A percentile compares a stretch with the other conserved stretches of the same genome.
These are phyloP conservation scores for Cladophialophora bantiana DNA, from an alignment of 2,329 filamentous ascomycete species.

Conservation along the genomic window DNA sequence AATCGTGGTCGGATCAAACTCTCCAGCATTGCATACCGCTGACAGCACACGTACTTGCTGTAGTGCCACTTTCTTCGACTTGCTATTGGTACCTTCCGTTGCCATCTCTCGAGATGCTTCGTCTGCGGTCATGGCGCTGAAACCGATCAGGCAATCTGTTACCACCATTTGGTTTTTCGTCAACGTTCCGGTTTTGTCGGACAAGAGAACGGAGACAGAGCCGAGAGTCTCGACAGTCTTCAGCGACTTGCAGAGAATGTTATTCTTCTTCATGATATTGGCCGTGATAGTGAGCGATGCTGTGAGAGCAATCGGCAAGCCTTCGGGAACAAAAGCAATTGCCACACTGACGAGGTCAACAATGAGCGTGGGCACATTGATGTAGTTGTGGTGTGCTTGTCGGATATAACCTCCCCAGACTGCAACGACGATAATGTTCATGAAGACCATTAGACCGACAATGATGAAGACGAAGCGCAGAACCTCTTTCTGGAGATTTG, in stretches of 20 bases:
- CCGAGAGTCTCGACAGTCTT: conserved; percentile 80
- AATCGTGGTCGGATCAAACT: conserved; percentile 72
- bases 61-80: conserved; percentile 51
- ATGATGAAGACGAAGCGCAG: conserved; percentile 75
- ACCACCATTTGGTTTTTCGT: conserved; percentile 74
- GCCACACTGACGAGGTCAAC: conserved; percentile 75
- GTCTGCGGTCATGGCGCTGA: conserved; percentile 59
- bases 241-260: conserved; percentile 79
- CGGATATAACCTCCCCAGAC: conserved; percentile 77
- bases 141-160: conserved; percentile 70
- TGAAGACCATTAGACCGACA: conserved; percentile 65
- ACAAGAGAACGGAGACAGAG: conserved; percentile 75
- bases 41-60: conserved; percentile 67
- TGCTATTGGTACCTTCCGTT: conserved; percentile 37
- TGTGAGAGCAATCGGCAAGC: conserved; percentile 72
- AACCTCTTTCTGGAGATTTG: conserved; percentile 75
- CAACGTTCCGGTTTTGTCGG: conserved; percentile 73
- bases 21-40: conserved; percentile 75
- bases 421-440: conserved; percentile 63
- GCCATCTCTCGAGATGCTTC: conserved; percentile 57
- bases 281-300: conserved; percentile 77
- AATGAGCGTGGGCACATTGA: conserved; percentile 74
- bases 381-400: conserved; percentile 71
- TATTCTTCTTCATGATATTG: conserved; percentile 77
- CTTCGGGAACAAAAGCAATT: conserved; percentile 78